Conservation (phyloP, 768 basidiomycete genomes). For the Daedaleopsis nitida region DNA sequence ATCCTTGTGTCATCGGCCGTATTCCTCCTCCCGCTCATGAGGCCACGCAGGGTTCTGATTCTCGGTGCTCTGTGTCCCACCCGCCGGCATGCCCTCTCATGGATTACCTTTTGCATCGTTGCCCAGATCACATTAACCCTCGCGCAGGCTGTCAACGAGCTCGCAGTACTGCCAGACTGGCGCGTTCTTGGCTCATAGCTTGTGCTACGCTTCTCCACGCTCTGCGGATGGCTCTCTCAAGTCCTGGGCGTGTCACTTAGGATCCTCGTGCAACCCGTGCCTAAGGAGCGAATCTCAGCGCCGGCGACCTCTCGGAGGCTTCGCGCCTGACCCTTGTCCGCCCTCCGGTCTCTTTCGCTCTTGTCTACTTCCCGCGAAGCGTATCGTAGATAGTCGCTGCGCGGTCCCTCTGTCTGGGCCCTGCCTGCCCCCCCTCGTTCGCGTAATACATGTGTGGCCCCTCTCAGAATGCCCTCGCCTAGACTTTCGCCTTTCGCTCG, state of each 20-base stretch:
- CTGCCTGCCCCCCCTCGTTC: conserved; percentile 9
- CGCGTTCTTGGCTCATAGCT: not conserved
- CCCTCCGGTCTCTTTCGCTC: conserved; percentile 15
- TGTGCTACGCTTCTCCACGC: not conserved
- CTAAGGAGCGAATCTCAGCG: not conserved
- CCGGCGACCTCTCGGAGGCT: conserved; percentile 1
- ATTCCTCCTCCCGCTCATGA: not conserved
- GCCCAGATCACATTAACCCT: not conserved
- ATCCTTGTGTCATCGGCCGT: not conserved
- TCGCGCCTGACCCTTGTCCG: not conserved
- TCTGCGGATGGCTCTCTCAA: not conserved
- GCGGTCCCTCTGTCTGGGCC: conserved; percentile 16
- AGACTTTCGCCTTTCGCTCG: conserved; percentile 11
- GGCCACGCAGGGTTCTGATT: not conserved
- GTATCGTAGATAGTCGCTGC: not conserved
- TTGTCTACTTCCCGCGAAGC: conserved; percentile 16
- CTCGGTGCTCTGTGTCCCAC: not conserved
- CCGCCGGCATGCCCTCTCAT: not conserved
- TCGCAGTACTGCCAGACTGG: not conserved
- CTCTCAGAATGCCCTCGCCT: conserved; percentile 1
- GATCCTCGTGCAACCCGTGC: not conserved
- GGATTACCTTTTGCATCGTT: not conserved
- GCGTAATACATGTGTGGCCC: conserved; percentile 4
- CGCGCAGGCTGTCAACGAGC: not conserved
- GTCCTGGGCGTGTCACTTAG: not conserved